A percentile compares a stretch with the other conserved stretches of the same genome.
phyloP scores from a whole-genome alignment of 805 yeast genomes.

The Zygosaccharomyces lentus region DNA sequence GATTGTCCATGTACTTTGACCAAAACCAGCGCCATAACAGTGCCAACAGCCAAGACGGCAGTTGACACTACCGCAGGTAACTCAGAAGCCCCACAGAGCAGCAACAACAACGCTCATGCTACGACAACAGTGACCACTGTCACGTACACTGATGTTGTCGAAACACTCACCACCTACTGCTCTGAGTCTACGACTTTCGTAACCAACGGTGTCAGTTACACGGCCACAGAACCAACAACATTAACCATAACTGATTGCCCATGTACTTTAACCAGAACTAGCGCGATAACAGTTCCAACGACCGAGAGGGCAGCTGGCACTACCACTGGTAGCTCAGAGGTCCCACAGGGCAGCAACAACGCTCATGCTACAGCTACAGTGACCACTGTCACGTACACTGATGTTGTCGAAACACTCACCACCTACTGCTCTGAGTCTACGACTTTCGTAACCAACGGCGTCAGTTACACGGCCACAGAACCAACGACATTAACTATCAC shows the following conservation, averaged over 20 bases:
- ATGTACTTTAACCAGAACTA: slow-evolving; percentile 51
- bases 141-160: neutral
- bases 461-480: slow-evolving; percentile 63
- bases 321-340: neutral
- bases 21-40: neutral
- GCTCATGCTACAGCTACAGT: neutral
- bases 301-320: neutral
- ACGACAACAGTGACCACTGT: neutral
- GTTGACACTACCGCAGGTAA: neutral
- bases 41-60: neutral
- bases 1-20: slow-evolving; percentile 75
- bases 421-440: slow-evolving; percentile 82
- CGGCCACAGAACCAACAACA: slow-evolving; percentile 44
- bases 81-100: neutral
- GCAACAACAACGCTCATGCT: neutral
- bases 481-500: neutral
- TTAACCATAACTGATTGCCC: slow-evolving; percentile 56
- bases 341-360: neutral
- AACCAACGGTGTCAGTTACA: slow-evolving; percentile 64
- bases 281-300: neutral
- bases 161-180: slow-evolving; percentile 64
- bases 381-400: neutral
- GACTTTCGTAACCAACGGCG: slow-evolving; percentile 55
- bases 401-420: slow-evolving; percentile 36
- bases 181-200: slow-evolving; percentile 64